Conservation (phyloP, 306 rosid species). For the Neltuma alba region DNA sequence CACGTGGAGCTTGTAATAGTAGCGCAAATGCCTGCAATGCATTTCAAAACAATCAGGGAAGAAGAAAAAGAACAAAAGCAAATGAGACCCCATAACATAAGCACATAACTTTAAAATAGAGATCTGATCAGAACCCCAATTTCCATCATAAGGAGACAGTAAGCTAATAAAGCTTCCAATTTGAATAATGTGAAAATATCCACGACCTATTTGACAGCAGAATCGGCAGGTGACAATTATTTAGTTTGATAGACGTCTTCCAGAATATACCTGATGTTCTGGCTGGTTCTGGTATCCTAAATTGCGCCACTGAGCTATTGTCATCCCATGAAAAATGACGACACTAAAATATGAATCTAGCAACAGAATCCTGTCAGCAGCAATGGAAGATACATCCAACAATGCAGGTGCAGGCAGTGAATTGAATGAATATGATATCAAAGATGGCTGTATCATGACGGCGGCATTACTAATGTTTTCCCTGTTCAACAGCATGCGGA, state of each 20-base stretch:
- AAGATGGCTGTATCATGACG: conserved; percentile 97
- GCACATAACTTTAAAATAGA: not conserved
- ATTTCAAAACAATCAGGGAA: conserved; percentile 29
- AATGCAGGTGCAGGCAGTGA: conserved; percentile 87
- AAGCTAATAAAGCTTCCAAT: not conserved
- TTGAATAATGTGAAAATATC: not conserved
- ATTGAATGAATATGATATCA: conserved; percentile 87
- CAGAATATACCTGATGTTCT: conserved; percentile 74
- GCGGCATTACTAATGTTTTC: conserved; percentile 93
- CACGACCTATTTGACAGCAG: conserved; percentile 9
- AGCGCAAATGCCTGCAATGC: conserved; percentile 83
- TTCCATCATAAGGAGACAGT: conserved; percentile 3
- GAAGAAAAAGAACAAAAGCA: conserved; percentile 7
- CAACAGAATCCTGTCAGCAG: conserved; percentile 86
- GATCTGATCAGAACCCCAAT: conserved; percentile 17
- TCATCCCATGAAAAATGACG: conserved; percentile 96
- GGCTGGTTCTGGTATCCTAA: conserved; percentile 91
- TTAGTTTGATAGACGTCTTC: conserved; percentile 14
- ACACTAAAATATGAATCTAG: conserved; percentile 91
- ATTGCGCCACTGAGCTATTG: conserved; percentile 99
- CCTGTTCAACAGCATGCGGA: conserved; percentile 87
- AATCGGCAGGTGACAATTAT: not conserved
- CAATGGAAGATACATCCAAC: conserved; percentile 93
- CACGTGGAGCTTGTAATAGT: conserved; percentile 77
- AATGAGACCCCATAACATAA: not conserved